Percentiles rank a stretch among this genome's conserved stretches.
phyloP scores from a whole-genome alignment of 2,329 filamentous ascomycete genomes.

The Neofusicoccum sp. region DNA sequence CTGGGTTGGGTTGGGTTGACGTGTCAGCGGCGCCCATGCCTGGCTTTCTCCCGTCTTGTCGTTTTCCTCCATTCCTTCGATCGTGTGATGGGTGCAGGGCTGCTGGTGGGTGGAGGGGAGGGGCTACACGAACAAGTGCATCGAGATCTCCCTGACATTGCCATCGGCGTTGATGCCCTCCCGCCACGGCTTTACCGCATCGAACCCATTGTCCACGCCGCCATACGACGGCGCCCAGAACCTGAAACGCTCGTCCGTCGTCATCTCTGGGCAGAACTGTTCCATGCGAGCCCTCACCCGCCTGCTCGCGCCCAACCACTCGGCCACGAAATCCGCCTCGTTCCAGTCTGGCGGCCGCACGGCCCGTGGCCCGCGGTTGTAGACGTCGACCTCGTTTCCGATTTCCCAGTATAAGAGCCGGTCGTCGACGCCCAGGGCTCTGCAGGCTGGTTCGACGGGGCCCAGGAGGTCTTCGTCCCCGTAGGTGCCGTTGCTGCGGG shows the following conservation, averaged over 20 bases:
- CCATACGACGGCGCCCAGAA: constrained; percentile 59
- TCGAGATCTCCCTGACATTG: constrained; percentile 39
- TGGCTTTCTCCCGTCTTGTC: constrained; percentile 1
- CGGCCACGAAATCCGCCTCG: constrained; percentile 54
- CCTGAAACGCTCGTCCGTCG: constrained; percentile 42
- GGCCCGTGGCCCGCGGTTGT: constrained; percentile 47
- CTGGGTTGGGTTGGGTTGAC: constrained; percentile 32
- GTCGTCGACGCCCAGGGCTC: constrained; percentile 48
- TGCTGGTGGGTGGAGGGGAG: constrained; percentile 62
- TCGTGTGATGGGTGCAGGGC: constrained; percentile 20
- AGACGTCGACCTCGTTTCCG: constrained; percentile 65
- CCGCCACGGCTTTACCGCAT: constrained; percentile 52
- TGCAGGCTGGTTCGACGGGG: constrained; percentile 58
- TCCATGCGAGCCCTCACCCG: constrained; percentile 48
- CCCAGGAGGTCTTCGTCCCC: constrained; percentile 54
- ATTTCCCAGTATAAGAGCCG: constrained; percentile 60
- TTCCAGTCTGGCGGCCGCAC: constrained; percentile 55
- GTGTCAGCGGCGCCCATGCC: neutral
- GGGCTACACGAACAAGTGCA: constrained; percentile 17
- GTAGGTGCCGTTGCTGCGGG: constrained; percentile 48
- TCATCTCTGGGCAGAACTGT: constrained; percentile 52
- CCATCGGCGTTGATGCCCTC: constrained; percentile 52
- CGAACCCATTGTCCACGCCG: constrained; percentile 52
- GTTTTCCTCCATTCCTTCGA: neutral
- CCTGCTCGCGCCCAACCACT: constrained; percentile 58